phyloP scores from a whole-genome alignment of 441 rosid genomes.

The Manihot esculenta region DNA sequence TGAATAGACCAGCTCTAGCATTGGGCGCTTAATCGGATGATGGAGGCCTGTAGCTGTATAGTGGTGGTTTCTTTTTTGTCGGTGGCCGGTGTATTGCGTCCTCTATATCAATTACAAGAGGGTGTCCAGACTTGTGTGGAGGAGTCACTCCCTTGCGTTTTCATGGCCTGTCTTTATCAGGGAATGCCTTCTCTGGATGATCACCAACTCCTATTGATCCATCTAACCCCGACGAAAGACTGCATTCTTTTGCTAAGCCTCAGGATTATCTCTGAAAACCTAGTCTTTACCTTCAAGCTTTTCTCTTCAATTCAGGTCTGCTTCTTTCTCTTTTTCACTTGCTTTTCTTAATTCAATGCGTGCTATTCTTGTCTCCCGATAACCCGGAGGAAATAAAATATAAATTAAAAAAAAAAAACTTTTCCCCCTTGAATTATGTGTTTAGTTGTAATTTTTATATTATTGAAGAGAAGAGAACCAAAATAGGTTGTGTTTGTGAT shows the following conservation, averaged over 20 bases:
- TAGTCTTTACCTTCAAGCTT: background rate
- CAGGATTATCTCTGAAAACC: slow-evolving; percentile 16
- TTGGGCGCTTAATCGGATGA: too few relatives aligned
- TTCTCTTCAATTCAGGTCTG: slow-evolving; percentile 23
- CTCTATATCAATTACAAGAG: too few relatives aligned
- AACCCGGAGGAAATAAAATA: background rate
- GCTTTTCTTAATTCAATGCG: background rate
- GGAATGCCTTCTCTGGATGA: too few relatives aligned
- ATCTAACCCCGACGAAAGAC: slow-evolving; percentile 17
- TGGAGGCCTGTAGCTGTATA: too few relatives aligned
- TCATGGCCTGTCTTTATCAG: too few relatives aligned
- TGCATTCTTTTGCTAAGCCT: background rate
- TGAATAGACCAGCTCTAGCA: too few relatives aligned
- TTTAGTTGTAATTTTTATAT: background rate
- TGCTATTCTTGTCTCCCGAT: slow-evolving; percentile 20
- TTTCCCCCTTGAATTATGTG: background rate
- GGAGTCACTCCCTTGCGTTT: too few relatives aligned
- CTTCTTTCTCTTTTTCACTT: background rate
- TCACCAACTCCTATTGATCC: too few relatives aligned
- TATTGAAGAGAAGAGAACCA: background rate
- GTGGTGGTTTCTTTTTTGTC: too few relatives aligned
- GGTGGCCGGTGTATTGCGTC: too few relatives aligned
- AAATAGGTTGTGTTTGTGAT: background rate
- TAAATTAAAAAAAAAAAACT: background rate
- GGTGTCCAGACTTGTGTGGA: too few relatives aligned